Percentiles rank a stretch among this genome's conserved stretches.
Conservation (phyloP, 805 yeast genomes). For the Yarrowia porcina region DNA sequence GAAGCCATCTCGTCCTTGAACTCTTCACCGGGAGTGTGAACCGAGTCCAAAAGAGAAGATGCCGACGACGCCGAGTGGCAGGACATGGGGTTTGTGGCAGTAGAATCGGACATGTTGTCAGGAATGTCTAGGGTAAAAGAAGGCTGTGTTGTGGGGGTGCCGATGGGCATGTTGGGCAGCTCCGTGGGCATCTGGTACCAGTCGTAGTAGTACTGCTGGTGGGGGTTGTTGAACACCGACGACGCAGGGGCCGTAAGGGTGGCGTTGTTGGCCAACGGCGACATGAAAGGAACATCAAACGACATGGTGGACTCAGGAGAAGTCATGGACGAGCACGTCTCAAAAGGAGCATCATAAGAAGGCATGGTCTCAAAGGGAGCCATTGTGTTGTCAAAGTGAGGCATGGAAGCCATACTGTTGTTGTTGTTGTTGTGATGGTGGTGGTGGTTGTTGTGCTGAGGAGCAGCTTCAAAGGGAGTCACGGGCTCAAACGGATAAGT, state of each 20-base stretch:
- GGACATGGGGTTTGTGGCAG: conserved; percentile 2
- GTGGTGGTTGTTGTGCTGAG: no score
- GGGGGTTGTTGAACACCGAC: neutral
- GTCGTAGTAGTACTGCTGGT: conserved; percentile 18
- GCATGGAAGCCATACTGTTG: neutral
- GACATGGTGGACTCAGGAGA: conserved; percentile 25
- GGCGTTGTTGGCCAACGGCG: neutral
- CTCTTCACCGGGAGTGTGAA: conserved; percentile 19
- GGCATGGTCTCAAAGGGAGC: conserved; percentile 10
- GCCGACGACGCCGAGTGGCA: conserved; percentile 5
- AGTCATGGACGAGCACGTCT: conserved; percentile 17
- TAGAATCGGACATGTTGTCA: conserved; percentile 12
- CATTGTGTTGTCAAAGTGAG: neutral
- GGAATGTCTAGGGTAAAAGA: conserved; percentile 5
- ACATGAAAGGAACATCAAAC: conserved; percentile 13
- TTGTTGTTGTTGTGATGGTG: no score
- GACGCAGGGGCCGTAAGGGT: neutral
- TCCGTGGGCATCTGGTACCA: conserved; percentile 14
- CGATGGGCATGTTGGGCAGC: neutral
- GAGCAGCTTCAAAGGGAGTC: conserved; percentile 3
- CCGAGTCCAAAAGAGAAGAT: conserved; percentile 20
- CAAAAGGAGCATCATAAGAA: neutral
- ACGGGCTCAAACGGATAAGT: conserved; percentile 11
- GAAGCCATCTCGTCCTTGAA: conserved; percentile 25
- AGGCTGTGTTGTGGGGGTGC: conserved; percentile 10